These are phyloP conservation scores for Cladophialophora chaetospira DNA, from an alignment of 2,329 filamentous ascomycete species.

Conservation along the genomic window DNA sequence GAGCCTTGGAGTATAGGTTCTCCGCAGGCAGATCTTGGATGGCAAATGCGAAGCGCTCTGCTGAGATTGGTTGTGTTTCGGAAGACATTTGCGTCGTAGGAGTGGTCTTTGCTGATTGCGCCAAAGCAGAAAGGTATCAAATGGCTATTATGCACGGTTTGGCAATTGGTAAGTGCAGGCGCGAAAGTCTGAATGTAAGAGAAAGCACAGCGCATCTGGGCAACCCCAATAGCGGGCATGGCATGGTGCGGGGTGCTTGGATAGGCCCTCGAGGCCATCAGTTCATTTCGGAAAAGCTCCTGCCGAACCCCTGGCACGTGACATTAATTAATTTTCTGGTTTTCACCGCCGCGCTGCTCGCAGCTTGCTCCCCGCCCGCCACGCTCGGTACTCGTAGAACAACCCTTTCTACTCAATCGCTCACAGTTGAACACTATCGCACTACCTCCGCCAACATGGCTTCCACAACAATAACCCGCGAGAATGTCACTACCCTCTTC, in stretches of 20 bases:
- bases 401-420: neutral
- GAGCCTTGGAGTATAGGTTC: constrained; percentile 61
- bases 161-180: no score
- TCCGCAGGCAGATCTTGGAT: constrained; percentile 60
- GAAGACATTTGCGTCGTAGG: constrained; percentile 48
- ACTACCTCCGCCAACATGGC: constrained; percentile 30
- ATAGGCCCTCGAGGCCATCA: neutral
- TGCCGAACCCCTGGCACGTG: constrained; percentile 19
- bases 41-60: constrained; percentile 56
- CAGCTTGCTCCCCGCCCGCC: neutral
- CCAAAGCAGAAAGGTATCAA: no score
- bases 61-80: constrained; percentile 51
- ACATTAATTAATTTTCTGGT: neutral
- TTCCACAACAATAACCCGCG: constrained; percentile 67
- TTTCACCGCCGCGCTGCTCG: constrained; percentile 1
- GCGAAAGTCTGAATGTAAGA: no score
- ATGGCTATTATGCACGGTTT: no score
- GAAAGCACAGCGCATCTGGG: no score
- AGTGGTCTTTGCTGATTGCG: neutral
- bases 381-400: neutral
- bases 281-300: constrained; percentile 2
- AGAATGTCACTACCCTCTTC: constrained; percentile 84
- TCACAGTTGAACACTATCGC: neutral
- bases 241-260: neutral
- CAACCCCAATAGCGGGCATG: no score